phyloP scores from a whole-genome alignment of 345 rosid species.

The Camelina sativa region DNA sequence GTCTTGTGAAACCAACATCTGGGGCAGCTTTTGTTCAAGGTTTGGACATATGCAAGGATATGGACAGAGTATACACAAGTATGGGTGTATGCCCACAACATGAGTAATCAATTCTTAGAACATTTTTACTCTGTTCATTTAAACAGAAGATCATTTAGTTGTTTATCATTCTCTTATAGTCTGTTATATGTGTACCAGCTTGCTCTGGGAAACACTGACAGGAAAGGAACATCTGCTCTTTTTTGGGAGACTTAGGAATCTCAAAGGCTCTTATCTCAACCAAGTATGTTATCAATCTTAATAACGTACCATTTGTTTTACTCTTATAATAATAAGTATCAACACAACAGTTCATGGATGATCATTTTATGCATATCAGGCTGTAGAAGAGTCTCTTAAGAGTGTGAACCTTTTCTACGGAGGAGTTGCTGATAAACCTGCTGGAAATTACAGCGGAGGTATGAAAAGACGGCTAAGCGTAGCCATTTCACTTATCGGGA shows the following conservation, averaged over 20 bases:
- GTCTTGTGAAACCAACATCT: conserved; percentile 77
- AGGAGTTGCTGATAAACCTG: conserved; percentile 84
- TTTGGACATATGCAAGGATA: conserved; percentile 63
- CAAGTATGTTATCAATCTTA: conserved; percentile 50
- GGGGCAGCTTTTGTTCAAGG: conserved; percentile 75
- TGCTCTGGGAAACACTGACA: conserved; percentile 89
- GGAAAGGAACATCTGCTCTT: conserved; percentile 90
- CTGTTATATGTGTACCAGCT: conserved; percentile 45
- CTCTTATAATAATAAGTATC: too few species aligned
- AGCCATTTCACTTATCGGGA: conserved; percentile 89
- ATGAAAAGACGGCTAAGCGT: conserved; percentile 98
- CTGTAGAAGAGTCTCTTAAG: conserved; percentile 89
- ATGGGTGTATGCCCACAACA: conserved; percentile 98
- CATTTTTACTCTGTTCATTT: too few species aligned
- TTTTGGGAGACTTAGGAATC: conserved; percentile 94
- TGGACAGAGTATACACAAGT: conserved; percentile 76
- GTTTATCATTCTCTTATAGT: background rate
- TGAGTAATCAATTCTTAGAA: conserved; percentile 53
- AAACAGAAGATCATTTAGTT: conserved; percentile 49
- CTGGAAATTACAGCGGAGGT: conserved; percentile 94
- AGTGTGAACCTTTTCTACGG: conserved; percentile 63
- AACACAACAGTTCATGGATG: too few species aligned
- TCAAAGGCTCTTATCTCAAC: conserved; percentile 63
- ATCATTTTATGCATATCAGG: conserved; percentile 35
- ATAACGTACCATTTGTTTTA: too few species aligned